phyloP scores from a whole-genome alignment of 495 filamentous ascomycete species.

The Beverwykella pulmonaria region DNA sequence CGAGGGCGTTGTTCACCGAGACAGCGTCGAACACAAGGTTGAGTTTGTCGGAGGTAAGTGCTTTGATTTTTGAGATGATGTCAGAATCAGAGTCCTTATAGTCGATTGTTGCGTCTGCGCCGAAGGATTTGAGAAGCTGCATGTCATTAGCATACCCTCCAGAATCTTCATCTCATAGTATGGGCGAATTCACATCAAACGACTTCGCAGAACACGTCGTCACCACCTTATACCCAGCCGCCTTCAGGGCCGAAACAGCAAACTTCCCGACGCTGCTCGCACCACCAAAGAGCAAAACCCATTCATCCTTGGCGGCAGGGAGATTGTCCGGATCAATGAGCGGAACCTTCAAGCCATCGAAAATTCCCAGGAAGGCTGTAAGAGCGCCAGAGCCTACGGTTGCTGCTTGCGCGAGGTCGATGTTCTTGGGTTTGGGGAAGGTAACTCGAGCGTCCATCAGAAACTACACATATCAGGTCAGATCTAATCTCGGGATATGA shows the following conservation, averaged over 20 bases:
- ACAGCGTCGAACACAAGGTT: constrained; percentile 49
- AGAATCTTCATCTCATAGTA: not conserved
- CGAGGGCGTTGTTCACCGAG: constrained; percentile 43
- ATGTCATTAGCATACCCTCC: not conserved
- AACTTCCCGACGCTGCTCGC: constrained; percentile 52
- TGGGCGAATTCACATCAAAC: constrained; percentile 30
- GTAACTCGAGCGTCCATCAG: constrained; percentile 49
- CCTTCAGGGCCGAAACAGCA: constrained; percentile 43
- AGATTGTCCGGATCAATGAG: constrained; percentile 33
- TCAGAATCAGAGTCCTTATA: constrained; percentile 45
- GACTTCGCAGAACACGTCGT: constrained; percentile 49
- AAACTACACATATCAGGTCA: constrained; percentile 41
- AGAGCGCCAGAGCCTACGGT: constrained; percentile 50
- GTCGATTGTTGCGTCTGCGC: constrained; percentile 49
- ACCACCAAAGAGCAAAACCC: constrained; percentile 51
- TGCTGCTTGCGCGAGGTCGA: constrained; percentile 46
- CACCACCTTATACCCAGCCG: constrained; percentile 46
- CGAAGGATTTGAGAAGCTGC: constrained; percentile 43
- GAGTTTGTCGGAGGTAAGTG: constrained; percentile 48
- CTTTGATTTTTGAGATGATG: constrained; percentile 45
- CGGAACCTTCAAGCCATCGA: constrained; percentile 38
- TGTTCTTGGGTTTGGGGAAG: constrained; percentile 45
- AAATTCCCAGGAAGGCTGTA: constrained; percentile 42
- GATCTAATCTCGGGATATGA: too few species aligned
- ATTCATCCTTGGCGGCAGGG: constrained; percentile 43